Evolutionary conservation across 2,329 filamentous ascomycete species (phyloP), one percentile per base, ranked within the genome.

Genomic region (Rhynchosporium graminicola): DNA sequence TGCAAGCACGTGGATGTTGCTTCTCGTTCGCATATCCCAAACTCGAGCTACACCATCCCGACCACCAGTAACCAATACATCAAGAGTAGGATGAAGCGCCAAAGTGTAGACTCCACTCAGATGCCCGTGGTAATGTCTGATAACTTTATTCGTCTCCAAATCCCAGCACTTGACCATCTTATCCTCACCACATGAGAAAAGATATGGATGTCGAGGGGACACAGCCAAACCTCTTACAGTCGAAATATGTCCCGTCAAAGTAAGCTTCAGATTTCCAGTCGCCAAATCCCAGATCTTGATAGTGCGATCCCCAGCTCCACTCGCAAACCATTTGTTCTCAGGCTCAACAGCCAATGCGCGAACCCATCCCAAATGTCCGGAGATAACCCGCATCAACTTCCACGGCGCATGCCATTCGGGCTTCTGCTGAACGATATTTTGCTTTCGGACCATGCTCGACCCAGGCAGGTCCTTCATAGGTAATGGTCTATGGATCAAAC

Each of bases 91-190:
- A 74, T 99, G 95, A n/a, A 99, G 80, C 2, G 90, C 86, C 5
- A 99, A 81, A 0, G 93, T 93, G 78, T 99, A 99, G 3, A 99
- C 95, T 67, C 95, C 95, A 70, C 91, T 96, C 28, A 99, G 80
- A 78, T 99, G 95, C 20, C 96, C 96, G 75, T 99, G 95, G 76
- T 98, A 99, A 77, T 97, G 92, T 45, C 94, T 86, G 73, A 98
- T 97, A 64, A 99, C 95, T 77, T 97, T 97, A 80, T 99, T 99
- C n/a, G 94, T 97, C 77, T 99, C 95, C 68, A 99, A 80, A 79
- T 99, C 95, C 95, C 95, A 99, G 79, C 95, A 99, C 78, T 99
- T 99, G 66, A 99, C 95, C 93, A 97, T 97, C 80, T 99, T 99
- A 76, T 99, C 95, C 77, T 99, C 95, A 63, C 92, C 96, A 73